These are phyloP conservation scores for Senecio squalidus DNA, from an alignment of 140 eudicot genomes.

Conservation along the genomic window DNA sequence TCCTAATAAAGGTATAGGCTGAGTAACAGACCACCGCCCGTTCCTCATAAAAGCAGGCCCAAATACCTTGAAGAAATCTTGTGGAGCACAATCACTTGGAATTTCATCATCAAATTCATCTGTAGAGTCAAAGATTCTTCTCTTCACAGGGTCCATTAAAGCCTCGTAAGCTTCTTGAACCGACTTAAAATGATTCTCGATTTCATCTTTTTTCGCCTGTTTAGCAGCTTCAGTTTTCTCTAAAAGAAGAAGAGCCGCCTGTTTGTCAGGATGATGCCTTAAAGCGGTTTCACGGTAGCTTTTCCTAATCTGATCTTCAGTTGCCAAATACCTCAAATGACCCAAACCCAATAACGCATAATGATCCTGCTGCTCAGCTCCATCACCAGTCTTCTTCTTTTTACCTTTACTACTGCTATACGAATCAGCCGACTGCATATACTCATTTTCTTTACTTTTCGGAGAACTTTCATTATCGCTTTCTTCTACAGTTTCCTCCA, in stretches of 20 bases:
- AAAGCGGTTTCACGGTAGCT: constrained; percentile 86
- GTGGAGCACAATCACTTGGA: constrained; percentile 81
- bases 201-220: constrained; percentile 82
- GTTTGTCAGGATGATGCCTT: constrained; percentile 93
- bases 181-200: constrained; percentile 81
- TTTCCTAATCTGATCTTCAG: constrained; percentile 80
- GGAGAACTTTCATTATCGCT: constrained; percentile 27
- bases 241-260: constrained; percentile 71
- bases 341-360: constrained; percentile 89
- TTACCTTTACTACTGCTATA: constrained; percentile 86
- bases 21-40: constrained; percentile 88
- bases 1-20: constrained; percentile 74
- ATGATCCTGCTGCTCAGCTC: constrained; percentile 71
- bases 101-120: constrained; percentile 96
- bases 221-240: constrained; percentile 81
- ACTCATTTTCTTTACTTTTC: constrained; percentile 43
- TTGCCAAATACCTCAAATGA: constrained; percentile 82
- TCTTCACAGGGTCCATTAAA: constrained; percentile 68
- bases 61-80: constrained; percentile 84
- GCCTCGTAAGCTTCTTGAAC: constrained; percentile 93
- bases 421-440: constrained; percentile 62
- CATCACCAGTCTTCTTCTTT: constrained; percentile 79
- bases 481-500: constrained; percentile 40
- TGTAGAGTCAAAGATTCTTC: constrained; percentile 86
- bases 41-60: constrained; percentile 94